Percentiles rank a stretch among this genome's conserved stretches.
phyloP scores from a whole-genome alignment of 306 rosid genomes.

The Lathyrus sativus region DNA sequence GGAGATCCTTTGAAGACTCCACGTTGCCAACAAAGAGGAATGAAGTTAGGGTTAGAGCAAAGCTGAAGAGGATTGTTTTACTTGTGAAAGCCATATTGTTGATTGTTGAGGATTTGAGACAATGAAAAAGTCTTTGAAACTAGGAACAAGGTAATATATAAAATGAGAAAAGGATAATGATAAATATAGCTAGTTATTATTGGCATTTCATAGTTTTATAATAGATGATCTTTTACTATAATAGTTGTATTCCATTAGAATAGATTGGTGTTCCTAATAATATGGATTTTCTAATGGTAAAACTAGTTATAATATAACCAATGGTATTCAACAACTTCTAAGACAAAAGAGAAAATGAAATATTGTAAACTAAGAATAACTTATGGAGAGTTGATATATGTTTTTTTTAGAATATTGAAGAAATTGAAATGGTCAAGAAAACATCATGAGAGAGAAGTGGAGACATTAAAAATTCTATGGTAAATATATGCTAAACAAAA shows the following conservation, averaged over 20 bases:
- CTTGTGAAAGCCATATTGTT: constrained; percentile 26
- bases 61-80: not conserved
- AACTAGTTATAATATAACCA: not conserved
- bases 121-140: not conserved
- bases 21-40: not conserved
- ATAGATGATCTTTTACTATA: not conserved
- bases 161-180: not conserved
- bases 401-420: not conserved
- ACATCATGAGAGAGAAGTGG: constrained; percentile 4
- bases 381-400: not conserved
- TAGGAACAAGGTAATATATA: not conserved
- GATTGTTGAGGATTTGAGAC: constrained; percentile 32
- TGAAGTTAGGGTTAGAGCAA: constrained; percentile 9
- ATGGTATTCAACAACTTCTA: not conserved
- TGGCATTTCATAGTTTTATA: not conserved
- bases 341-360: not conserved
- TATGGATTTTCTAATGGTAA: constrained; percentile 10
- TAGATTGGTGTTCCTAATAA: constrained; percentile 26
- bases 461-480: not conserved
- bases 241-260: not conserved
- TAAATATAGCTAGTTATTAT: not conserved
- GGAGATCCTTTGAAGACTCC: not conserved
- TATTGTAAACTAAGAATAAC: constrained; percentile 10
- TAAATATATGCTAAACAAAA: too few relatives aligned
- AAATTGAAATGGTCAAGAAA: constrained; percentile 1